These are phyloP conservation scores for Penicillium alfredii DNA, from an alignment of 495 filamentous ascomycete genomes.

Conservation along the genomic window DNA sequence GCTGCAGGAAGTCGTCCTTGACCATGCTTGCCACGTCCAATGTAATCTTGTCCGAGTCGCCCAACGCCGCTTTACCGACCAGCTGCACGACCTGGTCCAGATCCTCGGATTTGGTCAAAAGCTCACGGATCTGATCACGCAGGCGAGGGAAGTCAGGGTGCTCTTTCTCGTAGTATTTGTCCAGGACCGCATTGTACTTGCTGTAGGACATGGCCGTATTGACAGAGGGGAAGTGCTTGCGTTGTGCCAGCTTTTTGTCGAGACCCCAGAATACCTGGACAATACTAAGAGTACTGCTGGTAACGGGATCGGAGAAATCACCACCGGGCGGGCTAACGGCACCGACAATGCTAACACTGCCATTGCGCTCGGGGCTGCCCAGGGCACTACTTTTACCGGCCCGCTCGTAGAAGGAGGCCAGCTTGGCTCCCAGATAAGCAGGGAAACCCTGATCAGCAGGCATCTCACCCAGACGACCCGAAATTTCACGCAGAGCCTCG, in stretches of 20 bases:
- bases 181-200: slow-evolving; percentile 85
- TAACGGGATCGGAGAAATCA: slow-evolving; percentile 99
- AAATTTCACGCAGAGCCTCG: slow-evolving; percentile 97
- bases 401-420: slow-evolving; percentile 98
- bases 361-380: slow-evolving; percentile 79
- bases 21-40: slow-evolving; percentile 85
- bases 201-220: slow-evolving; percentile 94
- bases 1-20: slow-evolving; percentile 99
- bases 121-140: slow-evolving; percentile 84
- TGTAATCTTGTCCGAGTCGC: slow-evolving; percentile 97
- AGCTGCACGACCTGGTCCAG: slow-evolving; percentile 98
- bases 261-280: slow-evolving; percentile 99
- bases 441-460: slow-evolving; percentile 99
- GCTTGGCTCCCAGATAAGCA: slow-evolving; percentile 91
- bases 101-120: slow-evolving; percentile 91
- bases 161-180: slow-evolving; percentile 88
- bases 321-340: slow-evolving; percentile 96
- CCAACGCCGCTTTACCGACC: slow-evolving; percentile 93
- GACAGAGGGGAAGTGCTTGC: slow-evolving; percentile 98
- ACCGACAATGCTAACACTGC: slow-evolving; percentile 95
- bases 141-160: slow-evolving; percentile 90
- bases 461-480: slow-evolving; percentile 98
- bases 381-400: slow-evolving; percentile 80
- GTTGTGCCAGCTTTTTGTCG: slow-evolving; percentile 97
- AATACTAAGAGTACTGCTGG: slow-evolving; percentile 87